Base-by-base conservation (phyloP, 352 stramenopile species). In the Pythium brassicae region DNA sequence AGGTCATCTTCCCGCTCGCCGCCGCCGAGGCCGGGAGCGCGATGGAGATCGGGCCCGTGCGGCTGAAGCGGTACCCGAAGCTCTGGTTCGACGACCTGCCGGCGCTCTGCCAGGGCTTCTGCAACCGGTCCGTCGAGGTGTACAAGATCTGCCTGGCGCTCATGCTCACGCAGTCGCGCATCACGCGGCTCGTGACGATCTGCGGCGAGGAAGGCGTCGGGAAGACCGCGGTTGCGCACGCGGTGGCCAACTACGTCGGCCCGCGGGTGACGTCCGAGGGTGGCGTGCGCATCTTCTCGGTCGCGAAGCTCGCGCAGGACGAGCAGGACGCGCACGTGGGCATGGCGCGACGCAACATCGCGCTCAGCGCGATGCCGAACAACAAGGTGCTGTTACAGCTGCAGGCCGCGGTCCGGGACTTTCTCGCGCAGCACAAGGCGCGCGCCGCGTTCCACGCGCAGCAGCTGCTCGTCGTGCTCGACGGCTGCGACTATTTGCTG, bases 131-230 rank as follows among this genome's bases (percentile, higher is more conserved):
- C 0, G 71, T 87, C 1, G 83, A 93, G 57, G 80, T 91, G 44
- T 93, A 93, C 74, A 87, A 91, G 49, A 89, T 91, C 11, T 87
- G 78, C 48, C 47, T 89, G 19, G 76, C 81, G n/a, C 50, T 91
- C 12, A 85, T 91, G 74, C 73, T 89, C 54, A 87, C 76, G 7
- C 82, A 90, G 70, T 83, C 72, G 9, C 76, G 77, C 17, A 88
- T 89, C 50, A 92, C 78, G 17, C 79, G 82, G 3, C 71, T 90
- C 10, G 82, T 90, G 39, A 89, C 77, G 15, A 86, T 92, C 53
- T 85, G 67, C 20, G 82, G 82, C 6, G 77, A 88, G 55, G 76
- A 83, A 71, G 82, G 82, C 2, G 86, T 92, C 45, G 82, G 82
- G 3, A 93, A 93, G 46, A 91, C 83, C 12, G 70, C 80, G 0